Base-by-base conservation (phyloP, 73 alveolate species). In the Symbiodinium natans region DNA sequence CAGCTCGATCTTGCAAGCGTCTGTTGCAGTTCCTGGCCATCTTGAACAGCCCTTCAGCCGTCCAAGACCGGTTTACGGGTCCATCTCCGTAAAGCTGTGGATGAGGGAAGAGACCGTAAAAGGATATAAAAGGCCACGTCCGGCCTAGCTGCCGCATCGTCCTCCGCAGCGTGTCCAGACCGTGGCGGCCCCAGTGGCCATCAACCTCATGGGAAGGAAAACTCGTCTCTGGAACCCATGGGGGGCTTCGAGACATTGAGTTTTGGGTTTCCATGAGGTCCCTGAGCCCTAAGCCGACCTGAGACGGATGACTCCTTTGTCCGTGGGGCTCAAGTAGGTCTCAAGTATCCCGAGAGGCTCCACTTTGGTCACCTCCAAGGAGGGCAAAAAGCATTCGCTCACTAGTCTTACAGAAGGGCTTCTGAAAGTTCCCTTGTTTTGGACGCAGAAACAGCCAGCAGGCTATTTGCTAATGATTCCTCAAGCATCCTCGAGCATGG, bases 321-420 rank as follows among this genome's bases (percentile, higher is more conserved):
- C 80, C 80, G 36, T 63, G 6, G 80, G 23, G 80, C 36, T 23
- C 33, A 63, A 7, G 80, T 63, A 29, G 80, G 80, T 63, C 9
- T 63, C 38, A 2, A 63, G 80, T 36, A 63, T 31, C 80, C 80
- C 80, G 36, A 23, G 80, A 63, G 80, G 80, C 36, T 63, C 80
- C 80, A 63, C 80, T 63, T 63, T 63, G 80, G 80, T 63, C 80
- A 63, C 80, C 80, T 63, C 38, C 59, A 46, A n/a, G n/a, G n/a
- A n/a, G n/a, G n/a, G n/a, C n/a, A n/a, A n/a, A n/a, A n/a, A n/a
- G n/a, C n/a, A n/a, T n/a, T n/a, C n/a, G n/a, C n/a, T n/a, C n/a
- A n/a, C n/a, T n/a, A n/a, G n/a, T n/a, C n/a, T n/a, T n/a, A n/a
- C n/a, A n/a, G n/a, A n/a, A n/a, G n/a, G n/a, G n/a, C n/a, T n/a